Conservation (phyloP, 108 stramenopile species). For the Nitzschia sp. region DNA sequence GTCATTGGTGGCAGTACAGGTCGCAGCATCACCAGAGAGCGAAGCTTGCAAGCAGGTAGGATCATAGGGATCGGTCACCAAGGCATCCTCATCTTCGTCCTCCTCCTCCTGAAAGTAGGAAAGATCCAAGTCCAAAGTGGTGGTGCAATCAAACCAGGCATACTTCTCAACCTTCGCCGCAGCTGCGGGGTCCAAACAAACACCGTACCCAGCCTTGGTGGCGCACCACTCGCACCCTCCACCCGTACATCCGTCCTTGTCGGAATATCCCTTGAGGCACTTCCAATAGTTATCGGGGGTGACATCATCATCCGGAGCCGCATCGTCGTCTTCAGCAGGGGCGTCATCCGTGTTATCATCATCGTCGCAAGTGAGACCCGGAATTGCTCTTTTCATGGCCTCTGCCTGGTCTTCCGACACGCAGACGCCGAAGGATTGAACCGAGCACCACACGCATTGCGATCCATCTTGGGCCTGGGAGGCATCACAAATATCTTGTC, state of each 20-base stretch:
- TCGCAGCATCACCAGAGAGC: slow-evolving; percentile 4
- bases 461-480: background rate
- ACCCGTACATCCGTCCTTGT: slow-evolving; percentile 13
- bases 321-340: slow-evolving; percentile 16
- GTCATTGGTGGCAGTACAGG: slow-evolving; percentile 20
- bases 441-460: slow-evolving; percentile 7
- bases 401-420: slow-evolving; percentile 33
- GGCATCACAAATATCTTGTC: slow-evolving; percentile 15
- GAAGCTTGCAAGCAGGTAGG: slow-evolving; percentile 15
- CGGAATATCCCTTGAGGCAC: slow-evolving; percentile 28
- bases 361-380: slow-evolving; percentile 36
- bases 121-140: background rate
- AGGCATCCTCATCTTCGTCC: background rate
- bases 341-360: slow-evolving; percentile 21
- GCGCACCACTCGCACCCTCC: slow-evolving; percentile 43
- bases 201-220: slow-evolving; percentile 34
- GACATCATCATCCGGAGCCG: slow-evolving; percentile 20
- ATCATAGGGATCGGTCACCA: slow-evolving; percentile 16
- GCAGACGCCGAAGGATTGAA: slow-evolving; percentile 34
- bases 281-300: slow-evolving; percentile 30
- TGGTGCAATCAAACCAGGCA: slow-evolving; percentile 30
- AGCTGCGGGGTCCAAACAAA: slow-evolving; percentile 34
- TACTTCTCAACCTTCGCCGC: slow-evolving; percentile 26
- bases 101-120: too few relatives aligned
- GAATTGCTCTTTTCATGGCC: slow-evolving; percentile 35